phyloP scores from a whole-genome alignment of 179 eudicot genomes.

The Pouteria campechiana region DNA sequence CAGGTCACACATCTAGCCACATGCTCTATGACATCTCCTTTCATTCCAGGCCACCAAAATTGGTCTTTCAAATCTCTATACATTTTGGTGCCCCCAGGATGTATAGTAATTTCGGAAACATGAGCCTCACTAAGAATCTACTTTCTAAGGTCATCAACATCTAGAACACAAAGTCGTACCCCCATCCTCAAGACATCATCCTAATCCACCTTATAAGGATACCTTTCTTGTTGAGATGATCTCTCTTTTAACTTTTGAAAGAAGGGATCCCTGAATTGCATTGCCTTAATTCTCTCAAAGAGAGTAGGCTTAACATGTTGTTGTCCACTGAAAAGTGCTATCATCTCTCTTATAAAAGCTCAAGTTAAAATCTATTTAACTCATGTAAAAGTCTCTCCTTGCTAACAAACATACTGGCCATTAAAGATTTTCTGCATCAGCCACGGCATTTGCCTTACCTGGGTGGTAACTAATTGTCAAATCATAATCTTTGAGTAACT shows the following conservation, averaged over 20 bases:
- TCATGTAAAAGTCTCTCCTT: too few species aligned
- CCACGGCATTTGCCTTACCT: conserved; percentile 6
- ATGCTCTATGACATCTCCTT: not conserved
- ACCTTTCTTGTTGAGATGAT: not conserved
- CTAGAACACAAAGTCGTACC: not conserved
- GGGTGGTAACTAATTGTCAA: not conserved
- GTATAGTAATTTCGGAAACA: not conserved
- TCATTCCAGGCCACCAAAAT: conserved; percentile 5
- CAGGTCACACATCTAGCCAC: not conserved
- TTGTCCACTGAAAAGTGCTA: too few species aligned
- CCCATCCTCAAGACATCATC: not conserved
- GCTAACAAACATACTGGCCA: too few species aligned
- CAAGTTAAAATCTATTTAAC: too few species aligned
- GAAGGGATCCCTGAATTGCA: not conserved
- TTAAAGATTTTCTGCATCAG: not conserved
- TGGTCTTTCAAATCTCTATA: not conserved
- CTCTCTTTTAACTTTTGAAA: not conserved
- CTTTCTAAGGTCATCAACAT: not conserved
- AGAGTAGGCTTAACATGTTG: not conserved
- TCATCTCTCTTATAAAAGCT: too few species aligned
- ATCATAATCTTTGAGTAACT: conserved; percentile 7
- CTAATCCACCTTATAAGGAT: not conserved
- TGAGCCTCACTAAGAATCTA: not conserved
- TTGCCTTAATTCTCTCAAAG: not conserved
- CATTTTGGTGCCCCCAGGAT: conserved; percentile 1